Evolutionary conservation across 768 basidiomycete species (phyloP), one percentile per base, ranked within the genome.

Genomic region (Roridomyces roridus): DNA sequence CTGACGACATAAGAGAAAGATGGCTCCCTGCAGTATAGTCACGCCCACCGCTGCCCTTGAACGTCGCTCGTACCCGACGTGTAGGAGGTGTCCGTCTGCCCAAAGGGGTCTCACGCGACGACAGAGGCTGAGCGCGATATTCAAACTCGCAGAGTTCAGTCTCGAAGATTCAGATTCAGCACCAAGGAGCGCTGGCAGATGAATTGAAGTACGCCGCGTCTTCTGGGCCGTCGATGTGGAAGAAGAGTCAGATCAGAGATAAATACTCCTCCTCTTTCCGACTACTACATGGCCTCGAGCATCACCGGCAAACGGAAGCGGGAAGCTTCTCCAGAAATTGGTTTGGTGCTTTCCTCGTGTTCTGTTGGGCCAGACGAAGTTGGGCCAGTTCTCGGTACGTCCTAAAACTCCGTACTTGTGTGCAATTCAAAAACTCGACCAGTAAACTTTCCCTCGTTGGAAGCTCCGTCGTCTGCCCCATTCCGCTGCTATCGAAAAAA

Each of bases 301-400:
- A 50, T 46, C 46, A 24, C 35, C 1, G 80, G 76, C 70, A 85
- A 85, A 66, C 77, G 83, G 54, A 85, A 85, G 67, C 76, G 82
- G 59, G 63, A 71, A 20, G 20, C 58, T 51, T 55, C 72, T 49
- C 52, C 63, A 74, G 55, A 59, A 68, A 37, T 65, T 56, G 71
- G 74, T 41, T 71, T 83, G 31, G 67, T 70, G 60, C 55, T 78
- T 20, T 35, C 51, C 25, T 51, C 74, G 0, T 40, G 51, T 76
- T 31, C 52, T 59, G 54, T 69, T 69, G 61, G 70, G 70, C 44
- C 71, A 59, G 49, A 64, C 70, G 23, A 74, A 74, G 66, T 66
- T 28, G 85, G 83, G 18, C 84, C 84, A 48, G 75, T 83, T 29
- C 74, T 85, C 46, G 84, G 84, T 84, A 64, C 18, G 52, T 51